Conservation (phyloP, 148 eudicot genomes). For the Cornus suecica region DNA sequence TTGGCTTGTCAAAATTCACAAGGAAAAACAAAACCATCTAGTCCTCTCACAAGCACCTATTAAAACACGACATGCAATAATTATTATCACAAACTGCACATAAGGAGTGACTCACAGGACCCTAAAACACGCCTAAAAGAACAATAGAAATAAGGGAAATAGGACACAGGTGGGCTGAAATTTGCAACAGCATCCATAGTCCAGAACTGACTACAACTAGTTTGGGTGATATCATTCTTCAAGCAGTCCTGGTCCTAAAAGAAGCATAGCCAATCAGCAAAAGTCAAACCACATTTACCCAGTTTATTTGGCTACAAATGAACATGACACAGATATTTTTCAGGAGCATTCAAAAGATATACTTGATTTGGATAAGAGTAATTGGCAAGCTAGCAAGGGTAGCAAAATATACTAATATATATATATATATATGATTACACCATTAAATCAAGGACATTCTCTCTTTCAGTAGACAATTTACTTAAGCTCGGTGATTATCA, state of each 20-base stretch:
- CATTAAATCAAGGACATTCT: neutral
- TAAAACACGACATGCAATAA: too few species aligned
- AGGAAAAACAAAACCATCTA: neutral
- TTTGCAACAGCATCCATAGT: neutral
- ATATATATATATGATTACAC: neutral
- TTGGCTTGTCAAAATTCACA: too few species aligned
- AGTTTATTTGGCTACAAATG: neutral
- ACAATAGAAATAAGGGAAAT: neutral
- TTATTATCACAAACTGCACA: neutral
- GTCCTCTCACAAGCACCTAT: neutral
- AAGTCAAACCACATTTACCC: neutral
- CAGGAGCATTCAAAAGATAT: neutral
- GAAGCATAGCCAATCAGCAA: neutral
- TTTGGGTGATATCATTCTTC: neutral
- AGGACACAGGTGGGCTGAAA: neutral
- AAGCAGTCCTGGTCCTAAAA: neutral
- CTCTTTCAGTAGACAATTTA: too few species aligned
- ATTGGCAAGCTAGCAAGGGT: neutral
- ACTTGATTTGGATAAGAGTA: neutral
- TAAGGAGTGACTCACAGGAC: neutral
- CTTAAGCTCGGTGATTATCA: neutral
- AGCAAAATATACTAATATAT: neutral
- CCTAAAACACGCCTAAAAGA: neutral
- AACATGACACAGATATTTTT: neutral
- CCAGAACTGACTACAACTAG: neutral